A percentile compares a stretch with the other conserved stretches of the same genome.
Conservation (phyloP, 164 flowering plant species). For the Litsea cubeba region DNA sequence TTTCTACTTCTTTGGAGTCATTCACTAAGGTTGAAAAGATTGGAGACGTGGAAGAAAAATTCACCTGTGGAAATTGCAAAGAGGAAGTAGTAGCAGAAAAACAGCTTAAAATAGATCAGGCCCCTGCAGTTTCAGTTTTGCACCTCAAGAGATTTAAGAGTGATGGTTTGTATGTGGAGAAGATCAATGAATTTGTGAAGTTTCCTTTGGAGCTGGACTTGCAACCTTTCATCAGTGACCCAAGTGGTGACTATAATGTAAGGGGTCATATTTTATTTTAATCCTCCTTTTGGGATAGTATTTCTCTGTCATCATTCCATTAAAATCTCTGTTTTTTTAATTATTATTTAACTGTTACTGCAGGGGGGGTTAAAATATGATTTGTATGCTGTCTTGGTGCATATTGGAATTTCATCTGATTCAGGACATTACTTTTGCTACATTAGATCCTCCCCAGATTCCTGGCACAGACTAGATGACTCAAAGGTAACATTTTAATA, state of each 20-base stretch:
- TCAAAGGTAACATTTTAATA: conserved; percentile 43
- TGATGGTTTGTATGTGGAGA: conserved; percentile 45
- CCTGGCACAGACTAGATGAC: conserved; percentile 81
- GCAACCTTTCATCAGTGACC: conserved; percentile 41
- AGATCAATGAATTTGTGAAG: conserved; percentile 58
- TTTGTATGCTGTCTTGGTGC: conserved; percentile 83
- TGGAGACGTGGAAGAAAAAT: conserved; percentile 35
- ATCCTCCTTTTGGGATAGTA: neutral
- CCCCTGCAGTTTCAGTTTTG: conserved; percentile 62
- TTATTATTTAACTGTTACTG: neutral
- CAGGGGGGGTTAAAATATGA: conserved; percentile 59
- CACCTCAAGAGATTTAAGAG: conserved; percentile 92
- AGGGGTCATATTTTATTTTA: conserved; percentile 15
- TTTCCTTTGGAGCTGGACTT: conserved; percentile 78
- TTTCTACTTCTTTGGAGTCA: conserved; percentile 62
- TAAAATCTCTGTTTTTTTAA: neutral
- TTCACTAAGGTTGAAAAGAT: conserved; percentile 81
- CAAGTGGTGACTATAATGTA: conserved; percentile 33
- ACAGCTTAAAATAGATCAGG: conserved; percentile 61
- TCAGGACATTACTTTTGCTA: conserved; percentile 84
- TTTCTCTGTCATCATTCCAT: too few relatives aligned
- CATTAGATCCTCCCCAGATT: conserved; percentile 55
- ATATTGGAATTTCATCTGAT: conserved; percentile 44
- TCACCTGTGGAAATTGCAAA: conserved; percentile 69
- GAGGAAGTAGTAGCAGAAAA: conserved; percentile 63